Base-by-base conservation (phyloP, 805 yeast species). In the Yarrowia sp. region DNA sequence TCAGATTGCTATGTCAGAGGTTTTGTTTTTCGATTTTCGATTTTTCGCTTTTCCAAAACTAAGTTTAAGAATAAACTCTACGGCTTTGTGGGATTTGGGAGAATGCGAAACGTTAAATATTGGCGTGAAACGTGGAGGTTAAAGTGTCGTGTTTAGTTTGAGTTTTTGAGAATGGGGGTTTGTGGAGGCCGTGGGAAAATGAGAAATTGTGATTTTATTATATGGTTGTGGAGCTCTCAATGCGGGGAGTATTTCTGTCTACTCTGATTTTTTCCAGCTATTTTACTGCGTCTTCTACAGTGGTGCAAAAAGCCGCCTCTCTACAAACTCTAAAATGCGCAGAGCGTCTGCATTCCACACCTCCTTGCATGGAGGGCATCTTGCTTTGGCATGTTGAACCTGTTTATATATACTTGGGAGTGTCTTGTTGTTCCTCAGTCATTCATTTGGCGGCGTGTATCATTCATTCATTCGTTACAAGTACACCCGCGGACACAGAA, bases 121-220 rank as follows among this genome's bases (percentile, higher is more conserved):
- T 44, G 51, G 51, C 51, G 51, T 44, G 51, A 44, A 44, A 44
- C 51, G 51, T 44, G 51, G 51, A 44, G 51, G 51, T 44, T 44
- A 44, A 44, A 44, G 32, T 29, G 33, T 44, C 51, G 51, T 44
- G 51, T 44, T 44, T 44, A 12, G 35, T 44, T 44, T 12, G 24
- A 6, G 51, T 44, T 42, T 41, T 25, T n/a, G 22, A 10, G 22
- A 13, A 13, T 16, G 12, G 31, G 2, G 3, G 10, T 4, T 1
- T 16, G 33, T 10, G 4, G n/a, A 32, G 4, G 46, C 21, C 7
- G 14, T 9, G 22, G 19, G 22, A 8, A 22, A 14, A 8, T 16
- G 24, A 5, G 24, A 18, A 29, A 27, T 9, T n/a, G 10, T 27
- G 10, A 27, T 1, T 1, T 1, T 1, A 27, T 0, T 6, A 27